phyloP scores from a whole-genome alignment of 2,329 filamentous ascomycete genomes.

The Fusarium nematophilum region DNA sequence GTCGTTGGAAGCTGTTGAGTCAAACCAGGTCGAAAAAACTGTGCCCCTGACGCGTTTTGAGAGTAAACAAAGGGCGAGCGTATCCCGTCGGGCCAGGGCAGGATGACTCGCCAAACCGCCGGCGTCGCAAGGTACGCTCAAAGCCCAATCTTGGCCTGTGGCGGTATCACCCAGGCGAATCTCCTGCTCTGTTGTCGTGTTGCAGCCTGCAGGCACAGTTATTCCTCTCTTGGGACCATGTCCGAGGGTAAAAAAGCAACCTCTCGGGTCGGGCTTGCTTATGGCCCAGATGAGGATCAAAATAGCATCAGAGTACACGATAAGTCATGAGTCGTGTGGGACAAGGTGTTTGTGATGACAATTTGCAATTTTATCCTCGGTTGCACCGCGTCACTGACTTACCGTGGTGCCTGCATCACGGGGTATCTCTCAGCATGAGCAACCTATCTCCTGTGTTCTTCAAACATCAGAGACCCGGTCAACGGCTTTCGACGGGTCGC shows the following conservation, averaged over 20 bases:
- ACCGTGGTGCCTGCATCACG: conserved; percentile 15
- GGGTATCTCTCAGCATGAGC: background rate
- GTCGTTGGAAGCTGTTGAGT: conserved; percentile 4
- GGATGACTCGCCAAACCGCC: conserved; percentile 22
- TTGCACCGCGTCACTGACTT: conserved; percentile 17
- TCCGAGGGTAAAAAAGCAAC: conserved; percentile 11
- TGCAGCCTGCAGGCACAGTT: conserved; percentile 7
- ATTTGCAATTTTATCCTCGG: conserved; percentile 11
- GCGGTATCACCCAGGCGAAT: conserved; percentile 18
- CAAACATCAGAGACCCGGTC: background rate
- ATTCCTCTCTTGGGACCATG: conserved; percentile 5
- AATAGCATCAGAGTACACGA: conserved; percentile 26
- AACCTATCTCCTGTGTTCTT: background rate
- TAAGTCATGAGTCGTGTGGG: conserved; percentile 15
- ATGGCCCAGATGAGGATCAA: conserved; percentile 7
- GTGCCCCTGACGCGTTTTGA: conserved; percentile 20
- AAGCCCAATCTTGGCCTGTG: conserved; percentile 12
- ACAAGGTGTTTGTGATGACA: conserved; percentile 12
- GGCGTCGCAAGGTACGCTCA: conserved; percentile 18
- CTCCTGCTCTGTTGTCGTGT: conserved; percentile 2
- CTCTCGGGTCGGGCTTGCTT: background rate
- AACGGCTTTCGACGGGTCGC: background rate
- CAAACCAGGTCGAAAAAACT: conserved; percentile 5
- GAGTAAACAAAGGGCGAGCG: conserved; percentile 18
- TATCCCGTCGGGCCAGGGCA: conserved; percentile 1